Evolutionary conservation across 208 protist species (phyloP), one percentile per base, ranked within the genome.

Genomic region (Trypanosoma avium): DNA sequence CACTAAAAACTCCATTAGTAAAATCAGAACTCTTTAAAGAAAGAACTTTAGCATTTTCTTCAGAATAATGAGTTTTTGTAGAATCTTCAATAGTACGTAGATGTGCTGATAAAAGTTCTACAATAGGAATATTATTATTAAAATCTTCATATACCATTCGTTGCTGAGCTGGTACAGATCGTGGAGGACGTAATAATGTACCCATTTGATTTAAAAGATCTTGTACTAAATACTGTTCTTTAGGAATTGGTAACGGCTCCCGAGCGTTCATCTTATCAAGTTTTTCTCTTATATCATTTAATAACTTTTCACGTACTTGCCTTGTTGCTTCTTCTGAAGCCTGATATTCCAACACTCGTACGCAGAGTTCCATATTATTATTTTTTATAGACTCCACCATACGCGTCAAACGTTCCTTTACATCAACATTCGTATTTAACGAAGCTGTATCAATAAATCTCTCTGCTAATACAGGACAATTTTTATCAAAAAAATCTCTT

Each of bases 81-180:
- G 77, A 82, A 48, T 93, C 83, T 62, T 97, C 90, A 38, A 93
- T 62, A 47, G 57, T 65, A 46, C 80, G 82, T 43, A 96, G 66
- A 56, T 71, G 49, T 35, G 63, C 70, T 19, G 49, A 79, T 47
- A 98, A 84, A 22, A 88, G 70, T 5, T 81, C 73, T 33, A 97
- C 74, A 24, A 80, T 84, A 19, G 92, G 90, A 26, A 90, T 55
- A 43, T 83, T 78, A 63, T 85, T 92, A 52, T 74, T 84, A 70
- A 98, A 99, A 50, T 99, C 93, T 24, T 91, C 81, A 79, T 98
- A 99, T 9, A 98, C 90, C n/a, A 79, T 64, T 30, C 81, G 79
- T 61, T 99, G 97, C 35, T 82, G 59, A 2, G 77, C 63, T n/a
- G 85, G 70, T 38, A 98, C 77, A 53, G 81, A 89, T 33, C 92